phyloP scores from a whole-genome alignment of 345 rosid species.

The Microcos paniculata region DNA sequence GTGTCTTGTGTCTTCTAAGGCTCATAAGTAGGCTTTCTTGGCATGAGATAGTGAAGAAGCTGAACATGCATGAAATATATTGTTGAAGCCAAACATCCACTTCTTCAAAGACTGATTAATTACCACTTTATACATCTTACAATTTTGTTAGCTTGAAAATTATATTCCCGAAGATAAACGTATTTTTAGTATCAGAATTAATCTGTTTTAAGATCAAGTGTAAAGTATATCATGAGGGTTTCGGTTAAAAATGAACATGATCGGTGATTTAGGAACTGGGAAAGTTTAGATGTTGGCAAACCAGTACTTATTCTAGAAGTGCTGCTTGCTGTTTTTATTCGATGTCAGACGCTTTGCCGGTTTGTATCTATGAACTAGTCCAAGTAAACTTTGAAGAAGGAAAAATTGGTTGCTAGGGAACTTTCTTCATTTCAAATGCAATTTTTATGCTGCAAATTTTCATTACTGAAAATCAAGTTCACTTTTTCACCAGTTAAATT shows the following conservation, averaged over 20 bases:
- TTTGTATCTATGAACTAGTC: not conserved
- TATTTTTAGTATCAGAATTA: not conserved
- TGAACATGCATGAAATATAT: not conserved
- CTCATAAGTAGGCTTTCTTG: not conserved
- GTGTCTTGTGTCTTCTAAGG: not conserved
- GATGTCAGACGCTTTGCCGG: not conserved
- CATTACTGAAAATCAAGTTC: not conserved
- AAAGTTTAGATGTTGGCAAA: not conserved
- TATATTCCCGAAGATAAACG: not conserved
- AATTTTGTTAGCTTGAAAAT: not conserved
- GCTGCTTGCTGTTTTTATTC: not conserved
- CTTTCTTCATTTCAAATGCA: constrained; percentile 9
- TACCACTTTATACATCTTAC: not conserved
- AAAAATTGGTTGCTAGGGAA: not conserved
- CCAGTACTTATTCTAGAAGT: not conserved
- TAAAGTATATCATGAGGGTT: not conserved
- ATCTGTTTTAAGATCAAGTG: not conserved
- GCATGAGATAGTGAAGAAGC: not conserved
- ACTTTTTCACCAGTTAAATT: constrained; percentile 37
- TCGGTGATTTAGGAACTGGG: not conserved
- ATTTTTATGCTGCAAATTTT: not conserved
- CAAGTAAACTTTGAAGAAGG: not conserved
- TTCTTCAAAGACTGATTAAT: not conserved
- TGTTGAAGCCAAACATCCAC: not conserved
- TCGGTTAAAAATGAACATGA: not conserved